Conservation (phyloP, 163 green algal genomes). For the Picocystis sp. region DNA sequence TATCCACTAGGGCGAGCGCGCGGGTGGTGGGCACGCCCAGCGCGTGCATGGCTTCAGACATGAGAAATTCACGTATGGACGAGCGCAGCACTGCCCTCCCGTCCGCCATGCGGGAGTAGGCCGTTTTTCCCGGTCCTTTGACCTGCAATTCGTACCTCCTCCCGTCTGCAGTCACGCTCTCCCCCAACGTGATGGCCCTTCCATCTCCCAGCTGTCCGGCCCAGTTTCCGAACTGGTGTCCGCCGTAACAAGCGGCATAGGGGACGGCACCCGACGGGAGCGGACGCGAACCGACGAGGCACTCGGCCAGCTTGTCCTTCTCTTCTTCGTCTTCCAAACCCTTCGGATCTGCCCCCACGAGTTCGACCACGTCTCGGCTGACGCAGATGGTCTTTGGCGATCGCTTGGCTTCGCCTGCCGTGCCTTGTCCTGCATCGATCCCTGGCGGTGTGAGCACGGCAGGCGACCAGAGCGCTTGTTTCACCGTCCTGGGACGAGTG, state of each 20-base stretch:
- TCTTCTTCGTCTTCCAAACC: too few relatives aligned
- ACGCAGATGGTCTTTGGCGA: too few relatives aligned
- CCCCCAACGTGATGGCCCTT: slow-evolving; percentile 27
- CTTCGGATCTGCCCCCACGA: too few relatives aligned
- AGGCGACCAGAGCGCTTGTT: too few relatives aligned
- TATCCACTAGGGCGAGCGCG: slow-evolving; percentile 21
- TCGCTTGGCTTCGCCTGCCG: too few relatives aligned
- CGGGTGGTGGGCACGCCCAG: slow-evolving; percentile 65
- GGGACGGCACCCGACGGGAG: background rate
- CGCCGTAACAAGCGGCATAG: slow-evolving; percentile 19
- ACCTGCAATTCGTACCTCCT: slow-evolving; percentile 25
- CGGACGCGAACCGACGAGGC: background rate
- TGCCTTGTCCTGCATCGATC: too few relatives aligned
- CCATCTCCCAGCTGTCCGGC: slow-evolving; percentile 29
- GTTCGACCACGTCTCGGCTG: too few relatives aligned
- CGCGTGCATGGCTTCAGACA: slow-evolving; percentile 62
- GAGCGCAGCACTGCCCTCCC: slow-evolving; percentile 65
- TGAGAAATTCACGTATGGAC: slow-evolving; percentile 70
- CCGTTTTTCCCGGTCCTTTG: slow-evolving; percentile 70
- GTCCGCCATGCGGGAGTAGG: slow-evolving; percentile 66
- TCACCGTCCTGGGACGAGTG: too few relatives aligned
- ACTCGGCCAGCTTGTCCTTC: too few relatives aligned
- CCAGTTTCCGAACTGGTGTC: slow-evolving; percentile 30
- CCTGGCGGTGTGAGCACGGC: too few relatives aligned
- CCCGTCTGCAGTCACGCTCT: slow-evolving; percentile 11